These are phyloP conservation scores for Dichotomopilus funicola DNA, from an alignment of 2,329 filamentous ascomycete species.

Conservation along the genomic window DNA sequence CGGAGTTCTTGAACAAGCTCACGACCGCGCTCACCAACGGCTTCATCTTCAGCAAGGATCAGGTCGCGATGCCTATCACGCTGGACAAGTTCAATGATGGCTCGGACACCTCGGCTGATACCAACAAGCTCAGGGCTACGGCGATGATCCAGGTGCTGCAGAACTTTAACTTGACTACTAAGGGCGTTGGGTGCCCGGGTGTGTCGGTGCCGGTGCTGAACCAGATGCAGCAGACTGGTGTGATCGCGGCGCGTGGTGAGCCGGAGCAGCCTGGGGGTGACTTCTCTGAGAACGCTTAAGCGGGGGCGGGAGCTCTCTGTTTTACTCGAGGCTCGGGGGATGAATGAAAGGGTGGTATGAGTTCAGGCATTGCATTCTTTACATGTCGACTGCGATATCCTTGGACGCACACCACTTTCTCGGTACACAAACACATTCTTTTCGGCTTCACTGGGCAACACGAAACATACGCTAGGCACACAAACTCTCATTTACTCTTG, in stretches of 20 bases:
- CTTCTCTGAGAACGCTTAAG: too few species aligned
- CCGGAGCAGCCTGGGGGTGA: too few species aligned
- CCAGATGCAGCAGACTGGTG: slow-evolving; percentile 16
- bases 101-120: slow-evolving; percentile 9
- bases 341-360: too few species aligned
- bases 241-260: background rate
- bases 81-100: slow-evolving; percentile 18
- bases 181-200: slow-evolving; percentile 19
- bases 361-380: too few species aligned
- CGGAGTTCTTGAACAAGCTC: slow-evolving; percentile 17
- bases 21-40: slow-evolving; percentile 15
- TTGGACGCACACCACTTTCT: too few species aligned
- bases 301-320: too few species aligned
- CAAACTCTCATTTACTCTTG: too few species aligned
- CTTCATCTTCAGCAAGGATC: slow-evolving; percentile 19
- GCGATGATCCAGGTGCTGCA: slow-evolving; percentile 21
- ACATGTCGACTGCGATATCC: too few species aligned
- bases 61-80: slow-evolving; percentile 14
- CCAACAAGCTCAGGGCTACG: slow-evolving; percentile 16
- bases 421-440: too few species aligned
- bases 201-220: slow-evolving; percentile 14
- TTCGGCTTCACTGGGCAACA: too few species aligned
- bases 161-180: slow-evolving; percentile 15
- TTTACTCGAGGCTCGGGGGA: too few species aligned
- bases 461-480: too few species aligned